Conservation (phyloP, 129 eudicot species). For the Erigeron canadensis region DNA sequence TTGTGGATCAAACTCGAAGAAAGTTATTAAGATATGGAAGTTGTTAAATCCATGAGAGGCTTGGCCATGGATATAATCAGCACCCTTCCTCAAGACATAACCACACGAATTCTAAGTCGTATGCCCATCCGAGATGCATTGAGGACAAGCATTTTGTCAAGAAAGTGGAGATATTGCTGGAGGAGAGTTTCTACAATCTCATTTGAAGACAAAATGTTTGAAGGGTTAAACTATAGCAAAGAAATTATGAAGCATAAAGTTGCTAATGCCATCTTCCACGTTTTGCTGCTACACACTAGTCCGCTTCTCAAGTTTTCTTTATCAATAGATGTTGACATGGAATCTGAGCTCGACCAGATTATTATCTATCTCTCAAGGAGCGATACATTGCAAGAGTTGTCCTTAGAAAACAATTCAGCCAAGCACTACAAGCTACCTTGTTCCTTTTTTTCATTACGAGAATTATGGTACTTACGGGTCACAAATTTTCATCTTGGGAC, state of each 20-base stretch:
- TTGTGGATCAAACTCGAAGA: neutral
- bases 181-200: neutral
- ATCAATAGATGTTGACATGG: slow-evolving; percentile 5
- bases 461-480: slow-evolving; percentile 7
- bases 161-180: slow-evolving; percentile 15
- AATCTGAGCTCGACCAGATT: slow-evolving; percentile 13
- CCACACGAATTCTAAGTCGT: neutral
- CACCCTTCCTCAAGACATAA: neutral
- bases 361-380: slow-evolving; percentile 16
- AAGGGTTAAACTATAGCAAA: neutral
- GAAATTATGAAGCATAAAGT: neutral
- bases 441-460: slow-evolving; percentile 12
- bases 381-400: slow-evolving; percentile 1
- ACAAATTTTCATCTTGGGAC: slow-evolving; percentile 2
- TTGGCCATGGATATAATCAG: neutral
- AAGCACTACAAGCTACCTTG: slow-evolving; percentile 12
- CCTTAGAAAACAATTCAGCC: neutral
- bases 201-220: neutral
- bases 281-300: slow-evolving; percentile 22
- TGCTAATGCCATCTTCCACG: slow-evolving; percentile 7
- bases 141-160: neutral
- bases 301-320: slow-evolving; percentile 22
- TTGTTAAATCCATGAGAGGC: too few species aligned
- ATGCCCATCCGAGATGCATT: neutral
- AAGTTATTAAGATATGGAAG: neutral